Evolutionary conservation across 345 rosid genomes (phyloP).

Genomic region (Punica granatum): DNA sequence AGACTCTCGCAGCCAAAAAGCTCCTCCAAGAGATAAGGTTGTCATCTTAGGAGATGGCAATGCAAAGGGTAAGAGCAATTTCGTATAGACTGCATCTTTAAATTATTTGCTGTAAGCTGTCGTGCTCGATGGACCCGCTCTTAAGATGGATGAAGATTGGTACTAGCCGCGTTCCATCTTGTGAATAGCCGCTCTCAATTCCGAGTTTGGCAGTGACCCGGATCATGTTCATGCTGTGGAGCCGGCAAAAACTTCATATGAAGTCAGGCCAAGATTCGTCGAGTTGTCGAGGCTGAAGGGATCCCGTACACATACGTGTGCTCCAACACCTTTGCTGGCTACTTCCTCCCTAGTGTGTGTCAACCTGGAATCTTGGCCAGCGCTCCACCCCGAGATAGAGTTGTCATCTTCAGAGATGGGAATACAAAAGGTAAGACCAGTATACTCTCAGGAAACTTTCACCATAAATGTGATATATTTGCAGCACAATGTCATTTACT

Average conservation of each 20-base stretch:
- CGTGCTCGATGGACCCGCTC: background rate
- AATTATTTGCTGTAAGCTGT: background rate
- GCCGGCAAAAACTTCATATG: too few species aligned
- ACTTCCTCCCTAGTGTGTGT: constrained; percentile 7
- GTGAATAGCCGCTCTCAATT: too few species aligned
- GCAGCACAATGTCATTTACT: too few species aligned
- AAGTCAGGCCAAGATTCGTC: too few species aligned
- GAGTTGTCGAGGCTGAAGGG: constrained; percentile 7
- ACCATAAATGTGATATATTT: too few species aligned
- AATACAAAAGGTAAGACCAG: constrained; percentile 6
- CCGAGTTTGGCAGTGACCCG: too few species aligned
- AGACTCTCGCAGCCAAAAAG: constrained; percentile 5
- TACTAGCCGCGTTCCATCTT: too few species aligned
- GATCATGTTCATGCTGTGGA: too few species aligned
- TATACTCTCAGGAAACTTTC: too few species aligned
- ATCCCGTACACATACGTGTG: constrained; percentile 11
- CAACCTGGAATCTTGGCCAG: constrained; percentile 6
- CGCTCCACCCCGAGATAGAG: constrained; percentile 3
- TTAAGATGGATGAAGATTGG: too few species aligned
- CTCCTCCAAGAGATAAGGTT: constrained; percentile 8
- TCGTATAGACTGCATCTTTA: background rate
- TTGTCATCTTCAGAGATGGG: constrained; percentile 11
- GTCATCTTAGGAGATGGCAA: constrained; percentile 11
- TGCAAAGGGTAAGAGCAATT: constrained; percentile 6
- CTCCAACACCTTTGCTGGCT: constrained; percentile 9